Base-by-base conservation (phyloP, 2,329 filamentous ascomycete species). In the Talaromyces sp. region DNA sequence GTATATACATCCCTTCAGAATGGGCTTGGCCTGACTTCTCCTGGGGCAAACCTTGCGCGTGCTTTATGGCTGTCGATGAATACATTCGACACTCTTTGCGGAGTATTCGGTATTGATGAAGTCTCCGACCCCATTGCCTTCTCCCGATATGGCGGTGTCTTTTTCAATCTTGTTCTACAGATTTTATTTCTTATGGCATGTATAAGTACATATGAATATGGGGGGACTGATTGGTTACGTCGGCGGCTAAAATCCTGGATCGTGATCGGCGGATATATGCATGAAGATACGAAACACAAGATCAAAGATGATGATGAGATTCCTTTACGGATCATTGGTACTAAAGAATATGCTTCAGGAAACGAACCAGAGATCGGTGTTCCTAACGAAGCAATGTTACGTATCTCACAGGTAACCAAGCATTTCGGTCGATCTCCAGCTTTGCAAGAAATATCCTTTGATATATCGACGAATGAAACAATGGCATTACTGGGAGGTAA, bases 401-500 rank as follows among this genome's bases (percentile, higher is more conserved):
- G 89, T n/a, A 90, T 96, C 4, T 78, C 91, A 50, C 87, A 96
- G 74, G 80, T 96, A 1, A 92, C 89, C 37, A 97, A 97, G 76
- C 83, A 85, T 0, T 97, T 97, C 70, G 86, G 87, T 15, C 84
- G 84, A 67, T 89, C 90, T 69, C 87, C 88, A 0, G 93, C 92
- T 3, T 92, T 97, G n/a, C 89, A 96, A 70, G 91, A 97, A 71
- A 86, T 96, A 49, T 91, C 90, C 0, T 97, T 97, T 71, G 89
- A 90, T 19, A 89, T 97, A 37, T 85, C 86, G 17, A 87, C 86
- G 58, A 90, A 91, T 59, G 90, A 97, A 74, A 90, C 96, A 0
- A 97, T 96, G 77, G 93, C 93, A 0, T 84, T 97, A 0, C 85
- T 98, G 0, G 93, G 93, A 0, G 93, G 93, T 17, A 97, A 97